A percentile compares a stretch with the other conserved stretches of the same genome.
These are phyloP conservation scores for Botrytis deweyae DNA, from an alignment of 2,329 filamentous ascomycete species.

Conservation along the genomic window DNA sequence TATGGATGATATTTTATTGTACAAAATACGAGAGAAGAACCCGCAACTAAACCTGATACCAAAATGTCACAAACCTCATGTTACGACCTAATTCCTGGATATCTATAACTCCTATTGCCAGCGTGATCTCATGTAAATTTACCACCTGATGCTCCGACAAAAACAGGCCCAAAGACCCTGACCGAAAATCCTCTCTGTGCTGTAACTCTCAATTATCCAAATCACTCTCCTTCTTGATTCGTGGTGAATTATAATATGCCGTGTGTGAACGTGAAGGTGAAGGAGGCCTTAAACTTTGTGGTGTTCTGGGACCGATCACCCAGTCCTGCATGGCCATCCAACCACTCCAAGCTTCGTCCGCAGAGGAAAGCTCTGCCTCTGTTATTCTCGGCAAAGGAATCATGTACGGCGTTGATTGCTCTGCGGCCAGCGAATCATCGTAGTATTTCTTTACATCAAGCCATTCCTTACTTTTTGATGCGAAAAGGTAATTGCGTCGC, in stretches of 20 bases:
- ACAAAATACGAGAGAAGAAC: not conserved
- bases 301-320: slow-evolving; percentile 77
- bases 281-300: not conserved
- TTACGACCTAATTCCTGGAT: not conserved
- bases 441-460: slow-evolving; percentile 85
- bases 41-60: not conserved
- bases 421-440: slow-evolving; percentile 66
- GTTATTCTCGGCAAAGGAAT: slow-evolving; percentile 75
- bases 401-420: slow-evolving; percentile 76
- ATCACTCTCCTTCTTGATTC: slow-evolving; percentile 12
- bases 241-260: slow-evolving; percentile 3
- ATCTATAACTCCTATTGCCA: slow-evolving; percentile 10
- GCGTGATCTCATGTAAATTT: not conserved
- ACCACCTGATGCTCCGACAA: not conserved
- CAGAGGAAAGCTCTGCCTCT: slow-evolving; percentile 76
- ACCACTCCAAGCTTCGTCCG: slow-evolving; percentile 85
- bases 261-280: not conserved
- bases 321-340: slow-evolving; percentile 98
- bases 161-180: not conserved
- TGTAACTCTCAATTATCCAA: not conserved
- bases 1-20: not conserved
- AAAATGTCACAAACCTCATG: not conserved
- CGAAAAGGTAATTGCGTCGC: slow-evolving; percentile 90
- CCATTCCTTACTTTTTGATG: slow-evolving; percentile 91
- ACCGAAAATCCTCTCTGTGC: not conserved